Conservation (phyloP, 164 flowering plant genomes). For the Echeveria elegans region DNA sequence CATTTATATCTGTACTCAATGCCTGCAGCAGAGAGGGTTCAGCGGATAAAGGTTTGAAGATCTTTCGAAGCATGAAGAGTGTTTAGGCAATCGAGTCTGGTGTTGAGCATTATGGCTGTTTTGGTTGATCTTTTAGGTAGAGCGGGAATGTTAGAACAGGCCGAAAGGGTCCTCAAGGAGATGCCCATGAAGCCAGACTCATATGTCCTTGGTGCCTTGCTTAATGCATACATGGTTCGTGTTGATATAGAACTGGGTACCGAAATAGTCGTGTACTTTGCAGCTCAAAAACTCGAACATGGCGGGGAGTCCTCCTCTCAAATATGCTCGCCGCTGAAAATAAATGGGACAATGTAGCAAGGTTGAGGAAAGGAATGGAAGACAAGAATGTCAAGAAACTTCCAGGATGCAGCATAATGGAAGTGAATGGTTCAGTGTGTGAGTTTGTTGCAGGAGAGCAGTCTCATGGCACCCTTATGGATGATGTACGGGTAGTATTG, state of each 20-base stretch:
- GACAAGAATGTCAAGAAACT: constrained; percentile 11
- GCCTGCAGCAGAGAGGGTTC: constrained; percentile 38
- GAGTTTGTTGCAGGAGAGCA: constrained; percentile 16
- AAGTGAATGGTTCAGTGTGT: constrained; percentile 10
- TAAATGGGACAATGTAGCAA: constrained; percentile 12
- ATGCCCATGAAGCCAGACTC: constrained; percentile 38
- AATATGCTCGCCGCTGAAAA: constrained; percentile 9
- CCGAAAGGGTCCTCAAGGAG: constrained; percentile 19
- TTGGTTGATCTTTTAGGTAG: constrained; percentile 40
- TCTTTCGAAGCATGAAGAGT: constrained; percentile 21
- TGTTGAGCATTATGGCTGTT: constrained; percentile 34
- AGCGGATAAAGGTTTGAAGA: constrained; percentile 23
- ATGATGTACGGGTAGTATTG: not conserved
- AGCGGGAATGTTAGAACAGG: constrained; percentile 28
- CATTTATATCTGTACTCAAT: constrained; percentile 30
- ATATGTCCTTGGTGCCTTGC: constrained; percentile 32
- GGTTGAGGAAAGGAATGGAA: constrained; percentile 13
- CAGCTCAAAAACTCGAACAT: constrained; percentile 12
- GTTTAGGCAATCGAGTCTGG: constrained; percentile 21
- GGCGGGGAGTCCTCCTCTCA: constrained; percentile 13
- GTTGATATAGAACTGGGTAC: constrained; percentile 24
- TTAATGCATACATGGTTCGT: constrained; percentile 28
- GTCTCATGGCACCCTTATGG: constrained; percentile 11
- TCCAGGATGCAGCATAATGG: constrained; percentile 14
- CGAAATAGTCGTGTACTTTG: constrained; percentile 12